A percentile compares a stretch with the other conserved stretches of the same genome.
Evolutionary conservation across 2,329 filamentous ascomycete species (phyloP).

Genomic region (Venturia effusa): DNA sequence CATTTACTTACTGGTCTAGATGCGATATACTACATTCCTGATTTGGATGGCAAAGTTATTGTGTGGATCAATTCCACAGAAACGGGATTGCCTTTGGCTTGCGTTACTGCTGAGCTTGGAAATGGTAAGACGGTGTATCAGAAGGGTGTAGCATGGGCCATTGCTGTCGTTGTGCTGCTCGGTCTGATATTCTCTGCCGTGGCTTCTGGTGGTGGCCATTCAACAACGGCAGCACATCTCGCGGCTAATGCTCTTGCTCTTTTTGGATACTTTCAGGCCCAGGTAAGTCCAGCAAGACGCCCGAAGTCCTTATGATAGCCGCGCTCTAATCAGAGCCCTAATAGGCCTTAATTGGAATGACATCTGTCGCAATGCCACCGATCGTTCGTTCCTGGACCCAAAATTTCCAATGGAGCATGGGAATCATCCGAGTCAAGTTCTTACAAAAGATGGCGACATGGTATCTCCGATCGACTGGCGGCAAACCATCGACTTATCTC

Average conservation of each 20-base stretch:
- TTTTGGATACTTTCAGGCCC: slow-evolving; percentile 87
- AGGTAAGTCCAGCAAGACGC: slow-evolving; percentile 26
- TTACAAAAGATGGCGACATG: slow-evolving; percentile 83
- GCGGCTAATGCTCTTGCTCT: slow-evolving; percentile 90
- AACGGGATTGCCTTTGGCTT: slow-evolving; percentile 59
- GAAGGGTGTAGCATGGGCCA: slow-evolving; percentile 77
- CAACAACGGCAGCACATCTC: slow-evolving; percentile 88
- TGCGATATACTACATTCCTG: slow-evolving; percentile 81
- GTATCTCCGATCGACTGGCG: slow-evolving; percentile 91
- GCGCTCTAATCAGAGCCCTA: background rate
- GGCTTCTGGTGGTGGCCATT: slow-evolving; percentile 80
- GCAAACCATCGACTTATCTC: slow-evolving; percentile 68
- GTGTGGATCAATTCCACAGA: slow-evolving; percentile 67
- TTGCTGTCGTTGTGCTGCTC: slow-evolving; percentile 76
- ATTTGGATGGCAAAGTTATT: slow-evolving; percentile 76
- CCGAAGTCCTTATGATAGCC: background rate
- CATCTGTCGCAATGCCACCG: slow-evolving; percentile 68
- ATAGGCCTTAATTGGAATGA: slow-evolving; percentile 56
- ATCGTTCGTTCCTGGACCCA: slow-evolving; percentile 90
- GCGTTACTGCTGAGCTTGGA: slow-evolving; percentile 75
- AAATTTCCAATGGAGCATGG: slow-evolving; percentile 98
- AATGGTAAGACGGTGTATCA: slow-evolving; percentile 90
- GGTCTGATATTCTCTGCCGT: slow-evolving; percentile 77
- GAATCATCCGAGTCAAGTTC: slow-evolving; percentile 79
- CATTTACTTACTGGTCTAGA: slow-evolving; percentile 25